These are phyloP conservation scores for Chrysophaeum taylorii DNA, from an alignment of 352 stramenopile genomes.

Conservation along the genomic window DNA sequence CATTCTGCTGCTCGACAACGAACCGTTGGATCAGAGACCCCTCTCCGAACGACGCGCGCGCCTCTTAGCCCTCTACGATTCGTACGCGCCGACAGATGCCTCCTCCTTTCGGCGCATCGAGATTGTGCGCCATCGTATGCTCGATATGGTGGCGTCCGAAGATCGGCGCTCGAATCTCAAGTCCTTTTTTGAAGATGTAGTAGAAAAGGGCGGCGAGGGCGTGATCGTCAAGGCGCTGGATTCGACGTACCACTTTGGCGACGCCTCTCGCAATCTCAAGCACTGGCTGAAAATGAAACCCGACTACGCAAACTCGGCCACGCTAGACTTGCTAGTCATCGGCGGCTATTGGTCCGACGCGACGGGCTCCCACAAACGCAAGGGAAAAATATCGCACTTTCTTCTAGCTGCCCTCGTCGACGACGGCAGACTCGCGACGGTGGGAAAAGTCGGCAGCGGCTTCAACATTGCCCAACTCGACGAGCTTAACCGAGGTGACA, in stretches of 20 bases:
- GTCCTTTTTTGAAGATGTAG: neutral
- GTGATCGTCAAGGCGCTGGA: constrained; percentile 6
- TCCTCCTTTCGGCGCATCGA: no score
- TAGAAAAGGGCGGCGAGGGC: neutral
- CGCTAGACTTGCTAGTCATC: neutral
- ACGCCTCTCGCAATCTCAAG: neutral
- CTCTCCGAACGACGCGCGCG: no score
- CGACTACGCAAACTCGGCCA: neutral
- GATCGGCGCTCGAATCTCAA: no score
- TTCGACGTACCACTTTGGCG: neutral
- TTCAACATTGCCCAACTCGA: neutral
- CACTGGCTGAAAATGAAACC: neutral
- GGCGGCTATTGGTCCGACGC: constrained; percentile 1
- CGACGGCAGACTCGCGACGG: neutral
- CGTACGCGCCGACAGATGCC: no score
- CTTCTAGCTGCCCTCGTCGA: neutral
- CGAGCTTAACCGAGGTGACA: no score
- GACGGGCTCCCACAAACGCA: neutral
- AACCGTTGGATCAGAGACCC: no score
- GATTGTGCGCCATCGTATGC: no score
- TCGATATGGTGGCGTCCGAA: no score
- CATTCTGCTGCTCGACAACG: no score
- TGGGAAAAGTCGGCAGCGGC: neutral
- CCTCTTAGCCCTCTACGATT: no score
- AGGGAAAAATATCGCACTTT: neutral